Conservation (phyloP, 495 filamentous ascomycete genomes). For the Aspergillus ellipticus region DNA sequence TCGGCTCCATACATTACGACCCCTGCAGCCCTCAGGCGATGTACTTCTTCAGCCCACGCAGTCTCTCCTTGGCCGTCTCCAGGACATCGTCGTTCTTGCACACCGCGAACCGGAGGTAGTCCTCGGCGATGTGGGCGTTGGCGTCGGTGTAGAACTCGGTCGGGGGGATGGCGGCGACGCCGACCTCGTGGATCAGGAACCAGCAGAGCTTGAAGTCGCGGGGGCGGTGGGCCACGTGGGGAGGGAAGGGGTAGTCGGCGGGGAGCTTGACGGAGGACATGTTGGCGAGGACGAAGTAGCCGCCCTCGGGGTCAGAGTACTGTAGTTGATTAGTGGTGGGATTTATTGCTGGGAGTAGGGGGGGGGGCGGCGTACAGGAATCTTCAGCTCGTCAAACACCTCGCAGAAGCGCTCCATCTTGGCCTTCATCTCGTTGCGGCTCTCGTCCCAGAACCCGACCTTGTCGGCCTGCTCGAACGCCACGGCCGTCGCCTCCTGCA, state of each 20-base stretch:
- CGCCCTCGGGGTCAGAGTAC: constrained; percentile 91
- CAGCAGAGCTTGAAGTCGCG: constrained; percentile 91
- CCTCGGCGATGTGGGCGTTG: constrained; percentile 81
- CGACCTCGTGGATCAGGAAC: constrained; percentile 95
- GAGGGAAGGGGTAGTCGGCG: constrained; percentile 76
- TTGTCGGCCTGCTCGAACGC: constrained; percentile 88
- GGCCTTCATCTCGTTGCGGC: constrained; percentile 77
- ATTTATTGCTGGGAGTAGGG: neutral
- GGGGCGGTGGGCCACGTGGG: constrained; percentile 78
- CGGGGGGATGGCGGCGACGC: constrained; percentile 92
- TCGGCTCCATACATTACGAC: neutral
- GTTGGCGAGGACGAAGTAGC: constrained; percentile 95
- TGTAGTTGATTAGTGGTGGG: constrained; percentile 1
- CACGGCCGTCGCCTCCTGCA: constrained; percentile 95
- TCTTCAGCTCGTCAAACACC: constrained; percentile 81
- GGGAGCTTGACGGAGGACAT: constrained; percentile 81
- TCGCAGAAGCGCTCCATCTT: constrained; percentile 86
- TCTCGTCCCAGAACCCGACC: constrained; percentile 83
- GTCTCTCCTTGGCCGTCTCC: constrained; percentile 82
- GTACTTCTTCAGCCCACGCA: constrained; percentile 83
- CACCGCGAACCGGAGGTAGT: constrained; percentile 92
- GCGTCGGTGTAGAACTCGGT: constrained; percentile 90
- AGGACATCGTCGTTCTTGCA: constrained; percentile 93
- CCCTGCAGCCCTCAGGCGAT: constrained; percentile 29
- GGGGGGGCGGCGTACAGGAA: constrained; percentile 52